phyloP scores from a whole-genome alignment of 768 basidiomycete genomes.

The Mycena alexandri region DNA sequence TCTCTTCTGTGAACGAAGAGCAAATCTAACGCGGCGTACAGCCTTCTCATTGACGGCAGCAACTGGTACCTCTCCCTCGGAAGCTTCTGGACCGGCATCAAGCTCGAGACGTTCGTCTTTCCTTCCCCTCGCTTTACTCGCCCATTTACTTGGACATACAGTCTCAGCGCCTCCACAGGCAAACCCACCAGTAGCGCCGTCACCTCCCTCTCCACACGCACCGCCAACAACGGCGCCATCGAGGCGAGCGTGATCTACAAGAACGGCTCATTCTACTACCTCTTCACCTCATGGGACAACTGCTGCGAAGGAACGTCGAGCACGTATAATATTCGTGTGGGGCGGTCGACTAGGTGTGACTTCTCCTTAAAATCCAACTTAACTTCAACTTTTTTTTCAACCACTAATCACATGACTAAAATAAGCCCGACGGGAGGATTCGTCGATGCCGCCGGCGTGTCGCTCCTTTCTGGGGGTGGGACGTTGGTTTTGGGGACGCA shows the following conservation, averaged over 20 bases:
- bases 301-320: conserved; percentile 65
- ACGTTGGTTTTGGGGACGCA: conserved; percentile 64
- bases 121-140: not conserved
- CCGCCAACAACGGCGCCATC: conserved; percentile 59
- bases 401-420: conserved; percentile 13
- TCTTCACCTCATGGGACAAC: conserved; percentile 69
- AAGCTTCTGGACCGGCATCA: conserved; percentile 70
- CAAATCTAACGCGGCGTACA: not conserved
- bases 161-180: conserved; percentile 57
- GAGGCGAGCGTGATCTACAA: conserved; percentile 65
- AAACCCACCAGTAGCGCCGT: conserved; percentile 53
- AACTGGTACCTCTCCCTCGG: conserved; percentile 66
- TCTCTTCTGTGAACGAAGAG: not conserved
- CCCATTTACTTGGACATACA: conserved; percentile 17
- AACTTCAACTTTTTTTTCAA: conserved; percentile 1
- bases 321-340: conserved; percentile 73
- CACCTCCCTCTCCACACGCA: conserved; percentile 60
- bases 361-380: conserved; percentile 38
- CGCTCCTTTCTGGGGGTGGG: conserved; percentile 64
- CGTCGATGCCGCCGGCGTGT: conserved; percentile 61
- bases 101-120: conserved; percentile 47
- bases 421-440: conserved; percentile 41
- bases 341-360: conserved; percentile 59
- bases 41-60: conserved; percentile 48
- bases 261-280: conserved; percentile 60